These are phyloP conservation scores for Vigna radiata DNA, from an alignment of 306 rosid genomes.

Conservation along the genomic window DNA sequence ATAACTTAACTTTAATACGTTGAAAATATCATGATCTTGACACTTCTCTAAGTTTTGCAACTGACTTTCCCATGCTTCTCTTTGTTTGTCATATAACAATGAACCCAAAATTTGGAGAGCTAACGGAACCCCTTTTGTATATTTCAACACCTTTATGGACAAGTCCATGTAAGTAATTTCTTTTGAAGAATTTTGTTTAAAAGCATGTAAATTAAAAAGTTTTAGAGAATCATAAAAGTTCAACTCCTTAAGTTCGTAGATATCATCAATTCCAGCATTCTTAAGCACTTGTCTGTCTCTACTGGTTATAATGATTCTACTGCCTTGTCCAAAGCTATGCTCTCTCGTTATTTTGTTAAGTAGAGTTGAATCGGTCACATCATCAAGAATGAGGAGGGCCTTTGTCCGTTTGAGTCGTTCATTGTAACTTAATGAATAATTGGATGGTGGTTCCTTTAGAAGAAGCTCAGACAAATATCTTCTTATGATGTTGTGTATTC, in stretches of 20 bases:
- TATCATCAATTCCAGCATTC: constrained; percentile 23
- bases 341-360: constrained; percentile 10
- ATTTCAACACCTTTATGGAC: not conserved
- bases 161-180: not conserved
- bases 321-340: not conserved
- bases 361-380: not conserved
- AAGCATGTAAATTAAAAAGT: constrained; percentile 46
- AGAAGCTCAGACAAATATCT: constrained; percentile 11
- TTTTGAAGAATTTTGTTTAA: not conserved
- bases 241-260: constrained; percentile 38
- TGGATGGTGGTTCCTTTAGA: not conserved
- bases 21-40: not conserved
- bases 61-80: too few relatives aligned
- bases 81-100: not conserved
- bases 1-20: constrained; percentile 39
- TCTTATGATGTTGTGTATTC: not conserved
- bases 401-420: constrained; percentile 5
- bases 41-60: constrained; percentile 4
- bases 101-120: constrained; percentile 49
- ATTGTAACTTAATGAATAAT: not conserved
- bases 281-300: constrained; percentile 38
- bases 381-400: constrained; percentile 46
- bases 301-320: constrained; percentile 43
- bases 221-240: constrained; percentile 36
- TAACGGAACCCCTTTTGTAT: constrained; percentile 49